phyloP scores from a whole-genome alignment of 352 stramenopile species.

The Globisporangium cylindrosporum region DNA sequence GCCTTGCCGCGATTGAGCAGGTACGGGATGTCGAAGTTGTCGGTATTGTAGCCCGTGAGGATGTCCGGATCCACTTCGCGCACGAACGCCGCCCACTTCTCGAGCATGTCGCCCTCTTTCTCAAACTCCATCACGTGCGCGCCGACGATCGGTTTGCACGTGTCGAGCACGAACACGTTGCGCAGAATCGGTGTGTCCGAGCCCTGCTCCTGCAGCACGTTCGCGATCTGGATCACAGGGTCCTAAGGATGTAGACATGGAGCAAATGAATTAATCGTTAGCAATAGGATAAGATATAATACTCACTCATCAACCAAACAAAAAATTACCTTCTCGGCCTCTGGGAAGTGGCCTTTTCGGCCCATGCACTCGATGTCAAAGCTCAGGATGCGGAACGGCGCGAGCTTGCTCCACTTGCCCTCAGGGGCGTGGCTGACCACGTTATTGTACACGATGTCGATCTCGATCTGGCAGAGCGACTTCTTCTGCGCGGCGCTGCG shows the following conservation, averaged over 20 bases:
- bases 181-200: constrained; percentile 63
- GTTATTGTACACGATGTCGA: constrained; percentile 98
- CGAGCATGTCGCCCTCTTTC: constrained; percentile 95
- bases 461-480: constrained; percentile 94
- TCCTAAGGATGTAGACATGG: constrained; percentile 66
- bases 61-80: constrained; percentile 96
- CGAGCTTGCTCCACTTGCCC: constrained; percentile 96
- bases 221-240: constrained; percentile 99
- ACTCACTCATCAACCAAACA: not conserved
- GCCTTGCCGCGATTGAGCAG: constrained; percentile 97
- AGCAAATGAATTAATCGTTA: not conserved
- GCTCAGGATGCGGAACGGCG: constrained; percentile 96
- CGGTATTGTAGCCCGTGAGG: constrained; percentile 99
- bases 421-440: constrained; percentile 92
- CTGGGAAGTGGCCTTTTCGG: constrained; percentile 94
- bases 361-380: constrained; percentile 99
- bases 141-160: constrained; percentile 97
- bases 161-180: constrained; percentile 98
- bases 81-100: constrained; percentile 97
- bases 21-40: constrained; percentile 99
- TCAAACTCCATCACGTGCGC: constrained; percentile 97
- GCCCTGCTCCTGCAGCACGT: constrained; percentile 92
- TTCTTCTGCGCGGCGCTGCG: constrained; percentile 65
- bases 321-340: constrained; percentile 53
- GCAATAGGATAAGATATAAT: not conserved